Conservation (phyloP, 441 rosid species). For the Codiaeum variegatum region DNA sequence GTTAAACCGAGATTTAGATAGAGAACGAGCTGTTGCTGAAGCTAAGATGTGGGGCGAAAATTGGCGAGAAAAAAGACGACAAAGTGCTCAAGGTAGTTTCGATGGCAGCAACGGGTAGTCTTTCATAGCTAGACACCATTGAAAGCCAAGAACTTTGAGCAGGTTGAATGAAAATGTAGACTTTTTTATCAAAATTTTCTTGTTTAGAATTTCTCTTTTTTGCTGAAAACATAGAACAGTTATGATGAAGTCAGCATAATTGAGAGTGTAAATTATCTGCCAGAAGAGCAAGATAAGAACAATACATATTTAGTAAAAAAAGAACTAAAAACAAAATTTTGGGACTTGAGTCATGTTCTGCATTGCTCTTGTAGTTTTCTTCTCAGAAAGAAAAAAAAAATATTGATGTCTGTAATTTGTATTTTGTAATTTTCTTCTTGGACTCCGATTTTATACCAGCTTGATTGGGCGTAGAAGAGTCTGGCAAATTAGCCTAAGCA, state of each 20-base stretch:
- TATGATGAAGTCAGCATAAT: constrained; percentile 14
- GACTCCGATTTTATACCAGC: too few relatives aligned
- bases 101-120: constrained; percentile 57
- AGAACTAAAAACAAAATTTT: constrained; percentile 23
- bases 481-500: too few relatives aligned
- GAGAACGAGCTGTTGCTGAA: constrained; percentile 92
- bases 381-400: constrained; percentile 8
- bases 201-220: constrained; percentile 12
- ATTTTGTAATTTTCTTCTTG: too few relatives aligned
- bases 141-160: constrained; percentile 12
- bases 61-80: constrained; percentile 84
- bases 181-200: neutral
- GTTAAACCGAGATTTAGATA: constrained; percentile 62
- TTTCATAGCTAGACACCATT: constrained; percentile 4
- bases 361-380: constrained; percentile 24
- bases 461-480: too few relatives aligned
- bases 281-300: constrained; percentile 31
- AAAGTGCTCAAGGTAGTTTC: constrained; percentile 62
- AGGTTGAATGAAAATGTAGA: constrained; percentile 15
- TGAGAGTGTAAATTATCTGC: constrained; percentile 36
- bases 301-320: constrained; percentile 11
- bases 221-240: constrained; percentile 27
- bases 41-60: constrained; percentile 99
- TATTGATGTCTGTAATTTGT: constrained; percentile 18
- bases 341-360: constrained; percentile 31